These are phyloP conservation scores for Leccinum truebloodii DNA, from an alignment of 768 basidiomycete species.

Conservation along the genomic window DNA sequence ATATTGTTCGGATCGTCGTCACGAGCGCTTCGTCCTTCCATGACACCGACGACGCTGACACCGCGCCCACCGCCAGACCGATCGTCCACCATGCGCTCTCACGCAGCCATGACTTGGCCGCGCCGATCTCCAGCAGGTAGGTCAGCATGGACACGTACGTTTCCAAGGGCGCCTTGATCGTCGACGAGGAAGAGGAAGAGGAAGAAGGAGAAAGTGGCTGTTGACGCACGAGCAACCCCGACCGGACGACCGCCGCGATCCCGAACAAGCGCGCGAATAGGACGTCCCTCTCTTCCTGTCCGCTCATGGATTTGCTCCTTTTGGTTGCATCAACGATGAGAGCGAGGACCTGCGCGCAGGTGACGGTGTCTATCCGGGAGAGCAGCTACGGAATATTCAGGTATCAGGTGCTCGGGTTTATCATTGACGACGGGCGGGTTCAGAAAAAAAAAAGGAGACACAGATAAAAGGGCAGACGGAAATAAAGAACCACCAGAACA, in stretches of 20 bases:
- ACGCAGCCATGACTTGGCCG: constrained; percentile 86
- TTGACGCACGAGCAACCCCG: constrained; percentile 72
- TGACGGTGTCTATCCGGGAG: constrained; percentile 73
- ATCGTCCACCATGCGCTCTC: constrained; percentile 92
- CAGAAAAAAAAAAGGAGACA: background rate
- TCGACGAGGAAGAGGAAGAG: constrained; percentile 36
- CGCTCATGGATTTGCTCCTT: constrained; percentile 72
- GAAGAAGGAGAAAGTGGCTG: constrained; percentile 45
- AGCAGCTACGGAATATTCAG: constrained; percentile 56
- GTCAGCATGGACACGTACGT: constrained; percentile 60
- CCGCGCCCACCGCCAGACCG: constrained; percentile 58
- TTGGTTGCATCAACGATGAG: constrained; percentile 74
- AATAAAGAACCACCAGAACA: constrained; percentile 20
- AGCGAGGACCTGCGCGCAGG: constrained; percentile 73
- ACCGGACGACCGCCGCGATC: constrained; percentile 80
- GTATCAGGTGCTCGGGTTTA: too few relatives aligned
- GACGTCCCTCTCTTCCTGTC: constrained; percentile 91
- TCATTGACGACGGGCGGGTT: background rate
- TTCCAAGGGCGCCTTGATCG: constrained; percentile 41
- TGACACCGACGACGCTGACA: constrained; percentile 55
- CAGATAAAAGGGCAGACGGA: background rate
- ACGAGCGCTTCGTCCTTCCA: constrained; percentile 74
- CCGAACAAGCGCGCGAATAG: constrained; percentile 94
- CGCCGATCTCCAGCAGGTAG: constrained; percentile 67
- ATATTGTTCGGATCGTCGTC: constrained; percentile 50